Evolutionary conservation across 495 filamentous ascomycete genomes (phyloP).

Genomic region (Melanomma pulvis-pyrius): DNA sequence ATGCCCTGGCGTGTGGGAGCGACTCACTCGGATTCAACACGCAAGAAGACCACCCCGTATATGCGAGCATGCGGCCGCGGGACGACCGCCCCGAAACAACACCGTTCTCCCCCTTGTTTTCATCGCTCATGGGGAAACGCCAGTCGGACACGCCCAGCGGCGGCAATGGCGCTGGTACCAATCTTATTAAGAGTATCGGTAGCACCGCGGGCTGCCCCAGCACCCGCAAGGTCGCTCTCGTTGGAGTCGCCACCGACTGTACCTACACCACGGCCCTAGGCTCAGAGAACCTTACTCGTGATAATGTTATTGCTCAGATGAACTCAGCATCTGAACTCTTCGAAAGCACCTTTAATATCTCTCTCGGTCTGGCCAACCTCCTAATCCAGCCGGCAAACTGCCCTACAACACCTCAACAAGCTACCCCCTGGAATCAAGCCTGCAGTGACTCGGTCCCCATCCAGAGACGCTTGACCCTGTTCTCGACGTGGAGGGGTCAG

Average conservation of each 20-base stretch:
- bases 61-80: constrained; percentile 49
- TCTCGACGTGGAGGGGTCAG: constrained; percentile 83
- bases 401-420: constrained; percentile 62
- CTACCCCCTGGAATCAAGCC: constrained; percentile 78
- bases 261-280: constrained; percentile 74
- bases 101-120: constrained; percentile 59
- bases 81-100: constrained; percentile 55
- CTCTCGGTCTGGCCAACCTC: constrained; percentile 83
- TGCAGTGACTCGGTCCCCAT: constrained; percentile 69
- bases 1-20: constrained; percentile 57
- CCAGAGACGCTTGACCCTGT: constrained; percentile 78
- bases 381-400: constrained; percentile 71
- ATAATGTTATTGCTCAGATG: constrained; percentile 80
- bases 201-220: constrained; percentile 79
- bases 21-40: constrained; percentile 73
- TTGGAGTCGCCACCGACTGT: constrained; percentile 93
- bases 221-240: constrained; percentile 83
- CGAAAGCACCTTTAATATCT: constrained; percentile 91
- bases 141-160: constrained; percentile 59
- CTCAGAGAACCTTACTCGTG: constrained; percentile 55
- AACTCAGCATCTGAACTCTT: constrained; percentile 86
- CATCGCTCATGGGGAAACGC: constrained; percentile 47
- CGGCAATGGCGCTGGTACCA: constrained; percentile 83
- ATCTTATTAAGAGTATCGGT: constrained; percentile 80
- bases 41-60: constrained; percentile 67